Evolutionary conservation across 2,329 filamentous ascomycete genomes (phyloP), one percentile per base, ranked within the genome.

Genomic region (Tolypocladium amazonense): DNA sequence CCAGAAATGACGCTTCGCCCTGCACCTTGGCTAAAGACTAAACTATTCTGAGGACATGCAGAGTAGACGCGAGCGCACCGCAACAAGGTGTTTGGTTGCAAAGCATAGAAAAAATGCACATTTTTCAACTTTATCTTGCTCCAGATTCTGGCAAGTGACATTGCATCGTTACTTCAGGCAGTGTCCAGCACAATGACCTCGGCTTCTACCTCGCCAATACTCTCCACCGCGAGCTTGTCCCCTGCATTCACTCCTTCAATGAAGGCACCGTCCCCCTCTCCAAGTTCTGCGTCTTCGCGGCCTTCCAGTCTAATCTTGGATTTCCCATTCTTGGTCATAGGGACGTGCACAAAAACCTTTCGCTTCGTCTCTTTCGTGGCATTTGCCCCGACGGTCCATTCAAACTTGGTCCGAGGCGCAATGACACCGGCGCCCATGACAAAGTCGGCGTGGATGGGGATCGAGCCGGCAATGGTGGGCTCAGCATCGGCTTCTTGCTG

Each of bases 371-470:
- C 74, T 65, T 79, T 69, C 1, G 78, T 80, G 15, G 75, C 79
- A 57, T 77, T 78, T 55, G 72, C 86, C 14, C 92, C 91, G 25
- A 93, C 76, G 11, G 79, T 84, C 83, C 92, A 94, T 66, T 83
- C 81, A 61, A 93, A 92, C 50, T 75, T 80, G 68, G 79, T 79
- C 35, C 81, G 80, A 0, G 88, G 85, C 9, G 78, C 80, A 59
- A 95, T 82, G 59, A 95, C 85, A 8, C 86, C 87, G 0, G 90
- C 90, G 41, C 83, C 85, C 89, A 95, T 94, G 62, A 88, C 85
- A 57, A 95, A 81, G 75, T 96, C 90, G 14, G 90, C 88, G 70
- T 95, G 88, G 59, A 95, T 87, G 9, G 90, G 89, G 63, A 96
- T 95, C 0, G 87, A 88, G n/a, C 77, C 81, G 1, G 80, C 75